Percentiles rank a stretch among this genome's conserved stretches.
Evolutionary conservation across 352 stramenopile species (phyloP).

Genomic region (Phytophthora sp.): DNA sequence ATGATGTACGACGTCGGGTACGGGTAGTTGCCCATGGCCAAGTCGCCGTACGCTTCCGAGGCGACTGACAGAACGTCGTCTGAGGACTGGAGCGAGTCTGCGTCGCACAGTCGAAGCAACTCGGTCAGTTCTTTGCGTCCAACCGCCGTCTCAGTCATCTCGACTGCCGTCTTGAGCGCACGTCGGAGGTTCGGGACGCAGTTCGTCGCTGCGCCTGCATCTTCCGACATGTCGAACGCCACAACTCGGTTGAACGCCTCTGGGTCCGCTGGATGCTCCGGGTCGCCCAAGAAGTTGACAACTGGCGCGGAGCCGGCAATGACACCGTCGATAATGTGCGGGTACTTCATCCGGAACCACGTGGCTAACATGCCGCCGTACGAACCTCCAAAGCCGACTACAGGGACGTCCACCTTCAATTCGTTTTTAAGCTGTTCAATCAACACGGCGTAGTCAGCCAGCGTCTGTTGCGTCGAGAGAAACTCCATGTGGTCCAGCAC

Average conservation of each 20-base stretch:
- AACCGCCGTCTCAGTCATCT: slow-evolving; percentile 21
- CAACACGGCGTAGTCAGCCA: slow-evolving; percentile 77
- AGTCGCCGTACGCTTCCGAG: slow-evolving; percentile 33
- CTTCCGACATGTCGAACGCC: slow-evolving; percentile 50
- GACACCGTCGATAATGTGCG: slow-evolving; percentile 68
- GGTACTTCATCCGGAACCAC: slow-evolving; percentile 83
- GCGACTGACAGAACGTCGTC: slow-evolving; percentile 31
- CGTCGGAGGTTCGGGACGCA: slow-evolving; percentile 47
- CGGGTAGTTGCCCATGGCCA: slow-evolving; percentile 59
- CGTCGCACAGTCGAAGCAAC: slow-evolving; percentile 41
- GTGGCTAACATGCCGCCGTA: slow-evolving; percentile 81
- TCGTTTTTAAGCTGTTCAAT: slow-evolving; percentile 54
- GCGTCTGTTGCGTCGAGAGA: slow-evolving; percentile 81
- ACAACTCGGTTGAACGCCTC: slow-evolving; percentile 52
- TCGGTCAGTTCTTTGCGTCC: slow-evolving; percentile 35
- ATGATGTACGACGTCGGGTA: slow-evolving; percentile 62
- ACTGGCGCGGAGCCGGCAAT: slow-evolving; percentile 74
- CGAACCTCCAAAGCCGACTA: slow-evolving; percentile 77
- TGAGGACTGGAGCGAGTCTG: slow-evolving; percentile 21
- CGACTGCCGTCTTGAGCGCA: slow-evolving; percentile 19
- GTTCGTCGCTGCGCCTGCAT: slow-evolving; percentile 36
- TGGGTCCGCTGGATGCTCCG: slow-evolving; percentile 43
- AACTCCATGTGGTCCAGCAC: slow-evolving; percentile 71
- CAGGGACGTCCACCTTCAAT: slow-evolving; percentile 46
- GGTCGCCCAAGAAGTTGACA: slow-evolving; percentile 57